Conservation (phyloP, 208 protist species). For the Leishmania mexicana region DNA sequence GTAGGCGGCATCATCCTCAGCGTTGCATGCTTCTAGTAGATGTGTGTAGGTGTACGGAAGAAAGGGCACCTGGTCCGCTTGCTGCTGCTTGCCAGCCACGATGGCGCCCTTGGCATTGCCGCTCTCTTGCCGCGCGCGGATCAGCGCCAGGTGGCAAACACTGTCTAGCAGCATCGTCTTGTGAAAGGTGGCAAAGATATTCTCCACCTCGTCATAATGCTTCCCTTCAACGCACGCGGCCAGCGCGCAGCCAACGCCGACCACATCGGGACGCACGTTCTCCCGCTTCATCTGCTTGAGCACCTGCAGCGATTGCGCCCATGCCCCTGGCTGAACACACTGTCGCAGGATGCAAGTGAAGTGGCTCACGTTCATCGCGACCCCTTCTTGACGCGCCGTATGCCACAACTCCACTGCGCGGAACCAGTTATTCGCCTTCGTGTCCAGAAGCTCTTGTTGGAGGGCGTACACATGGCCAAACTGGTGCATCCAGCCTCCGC, state of each 20-base stretch:
- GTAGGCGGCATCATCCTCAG: conserved; percentile 46
- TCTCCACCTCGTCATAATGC: conserved; percentile 43
- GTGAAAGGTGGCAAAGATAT: conserved; percentile 53
- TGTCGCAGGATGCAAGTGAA: conserved; percentile 81
- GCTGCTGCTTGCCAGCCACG: conserved; percentile 54
- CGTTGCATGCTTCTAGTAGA: conserved; percentile 61
- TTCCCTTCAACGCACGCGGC: conserved; percentile 62
- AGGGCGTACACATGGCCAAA: conserved; percentile 90
- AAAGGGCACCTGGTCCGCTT: conserved; percentile 56
- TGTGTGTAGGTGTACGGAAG: conserved; percentile 73
- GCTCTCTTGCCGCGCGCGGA: conserved; percentile 47
- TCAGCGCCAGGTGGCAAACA: conserved; percentile 78
- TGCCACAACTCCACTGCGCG: conserved; percentile 85
- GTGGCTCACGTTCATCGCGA: conserved; percentile 75
- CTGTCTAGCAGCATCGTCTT: conserved; percentile 76
- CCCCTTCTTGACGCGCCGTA: conserved; percentile 77
- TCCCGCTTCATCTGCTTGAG: conserved; percentile 72
- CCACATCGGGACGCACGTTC: conserved; percentile 69
- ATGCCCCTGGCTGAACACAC: conserved; percentile 67
- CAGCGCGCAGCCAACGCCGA: conserved; percentile 64
- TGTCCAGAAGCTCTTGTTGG: conserved; percentile 83
- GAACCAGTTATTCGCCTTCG: conserved; percentile 77
- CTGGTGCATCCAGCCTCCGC: conserved; percentile 92
- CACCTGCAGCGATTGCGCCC: conserved; percentile 63
- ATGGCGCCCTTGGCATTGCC: conserved; percentile 44